Conservation (phyloP, 140 eudicot genomes). For the Anethum foeniculum region DNA sequence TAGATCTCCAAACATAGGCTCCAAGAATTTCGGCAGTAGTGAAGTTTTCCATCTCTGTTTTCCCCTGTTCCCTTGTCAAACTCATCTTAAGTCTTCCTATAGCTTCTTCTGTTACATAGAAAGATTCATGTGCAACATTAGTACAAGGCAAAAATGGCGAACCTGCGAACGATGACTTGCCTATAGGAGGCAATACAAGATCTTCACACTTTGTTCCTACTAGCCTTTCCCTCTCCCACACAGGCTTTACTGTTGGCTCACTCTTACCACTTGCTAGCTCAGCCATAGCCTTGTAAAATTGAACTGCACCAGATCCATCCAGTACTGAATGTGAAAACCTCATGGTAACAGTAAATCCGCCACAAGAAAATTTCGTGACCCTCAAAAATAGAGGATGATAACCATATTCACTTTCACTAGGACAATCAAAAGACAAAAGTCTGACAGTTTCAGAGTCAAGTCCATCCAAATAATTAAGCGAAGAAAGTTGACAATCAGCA, state of each 20-base stretch:
- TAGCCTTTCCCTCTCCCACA: slow-evolving; percentile 24
- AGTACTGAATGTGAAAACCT: slow-evolving; percentile 14
- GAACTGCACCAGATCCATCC: slow-evolving; percentile 14
- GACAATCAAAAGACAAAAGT: not conserved
- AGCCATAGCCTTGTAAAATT: slow-evolving; percentile 13
- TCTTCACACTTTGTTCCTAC: slow-evolving; percentile 8
- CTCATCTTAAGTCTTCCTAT: not conserved
- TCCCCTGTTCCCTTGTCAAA: not conserved
- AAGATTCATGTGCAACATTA: too few species aligned
- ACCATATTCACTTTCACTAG: slow-evolving; percentile 1
- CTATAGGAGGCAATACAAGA: too few species aligned
- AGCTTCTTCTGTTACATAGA: not conserved
- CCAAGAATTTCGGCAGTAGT: not conserved
- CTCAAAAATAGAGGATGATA: slow-evolving; percentile 19
- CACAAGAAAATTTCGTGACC: slow-evolving; percentile 20
- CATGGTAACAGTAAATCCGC: slow-evolving; percentile 18
- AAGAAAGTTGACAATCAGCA: slow-evolving; percentile 12
- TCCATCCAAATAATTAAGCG: slow-evolving; percentile 12
- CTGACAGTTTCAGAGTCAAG: slow-evolving; percentile 4
- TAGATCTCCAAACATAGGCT: slow-evolving; percentile 9
- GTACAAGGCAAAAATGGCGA: not conserved
- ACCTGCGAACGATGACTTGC: not conserved
- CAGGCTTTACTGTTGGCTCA: slow-evolving; percentile 12
- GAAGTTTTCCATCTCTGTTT: not conserved
- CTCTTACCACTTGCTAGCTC: slow-evolving; percentile 18